These are phyloP conservation scores for Backusella luteola DNA, from an alignment of 192 early-diverging fungal species.

Conservation along the genomic window DNA sequence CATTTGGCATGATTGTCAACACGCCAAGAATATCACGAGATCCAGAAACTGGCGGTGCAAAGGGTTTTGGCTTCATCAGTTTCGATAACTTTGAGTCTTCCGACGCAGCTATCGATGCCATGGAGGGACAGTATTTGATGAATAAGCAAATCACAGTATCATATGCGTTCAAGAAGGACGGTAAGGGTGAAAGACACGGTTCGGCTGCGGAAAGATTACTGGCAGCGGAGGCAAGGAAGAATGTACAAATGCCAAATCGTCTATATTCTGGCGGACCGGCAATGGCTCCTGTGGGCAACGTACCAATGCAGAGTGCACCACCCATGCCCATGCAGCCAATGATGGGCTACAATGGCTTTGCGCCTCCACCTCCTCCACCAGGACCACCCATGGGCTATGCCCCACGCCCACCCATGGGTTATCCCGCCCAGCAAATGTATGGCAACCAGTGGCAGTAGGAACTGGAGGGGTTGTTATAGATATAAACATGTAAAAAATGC, in stretches of 20 bases:
- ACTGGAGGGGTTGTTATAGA: neutral
- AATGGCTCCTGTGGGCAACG: constrained; percentile 7
- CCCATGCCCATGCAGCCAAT: constrained; percentile 9
- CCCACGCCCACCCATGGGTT: neutral
- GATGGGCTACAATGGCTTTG: neutral
- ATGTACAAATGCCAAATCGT: constrained; percentile 68
- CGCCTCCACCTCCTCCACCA: constrained; percentile 26
- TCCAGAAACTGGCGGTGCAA: constrained; percentile 78
- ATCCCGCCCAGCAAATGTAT: neutral
- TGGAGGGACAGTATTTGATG: constrained; percentile 97
- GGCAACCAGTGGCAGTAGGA: neutral
- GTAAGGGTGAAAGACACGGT: constrained; percentile 96
- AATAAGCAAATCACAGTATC: constrained; percentile 88
- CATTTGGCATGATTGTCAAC: constrained; percentile 90
- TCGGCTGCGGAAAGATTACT: constrained; percentile 92
- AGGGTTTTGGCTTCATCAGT: constrained; percentile 91
- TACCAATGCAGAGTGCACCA: neutral
- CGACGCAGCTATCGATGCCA: constrained; percentile 96
- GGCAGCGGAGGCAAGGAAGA: constrained; percentile 85
- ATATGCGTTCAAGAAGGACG: constrained; percentile 98
- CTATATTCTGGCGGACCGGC: constrained; percentile 61
- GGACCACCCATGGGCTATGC: constrained; percentile 11
- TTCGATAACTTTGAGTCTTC: constrained; percentile 94
- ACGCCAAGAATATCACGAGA: constrained; percentile 87
- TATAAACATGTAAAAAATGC: neutral